Evolutionary conservation across 2,329 filamentous ascomycete genomes (phyloP).

Genomic region (Fusarium mangiferae): DNA sequence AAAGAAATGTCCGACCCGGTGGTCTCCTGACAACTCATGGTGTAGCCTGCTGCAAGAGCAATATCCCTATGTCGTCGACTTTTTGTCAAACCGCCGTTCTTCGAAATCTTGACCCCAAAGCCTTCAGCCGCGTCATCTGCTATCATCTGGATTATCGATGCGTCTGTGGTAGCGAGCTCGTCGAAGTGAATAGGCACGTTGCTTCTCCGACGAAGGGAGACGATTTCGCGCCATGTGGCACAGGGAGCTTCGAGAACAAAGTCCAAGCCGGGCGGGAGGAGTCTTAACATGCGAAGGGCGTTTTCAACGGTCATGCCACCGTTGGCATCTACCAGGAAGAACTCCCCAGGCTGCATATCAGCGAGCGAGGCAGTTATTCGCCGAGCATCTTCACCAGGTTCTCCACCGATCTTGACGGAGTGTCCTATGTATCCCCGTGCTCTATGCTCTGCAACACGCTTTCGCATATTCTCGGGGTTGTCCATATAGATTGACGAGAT

Average conservation of each 20-base stretch:
- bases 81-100: slow-evolving; percentile 31
- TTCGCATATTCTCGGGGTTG: slow-evolving; percentile 29
- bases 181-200: slow-evolving; percentile 30
- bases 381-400: slow-evolving; percentile 15
- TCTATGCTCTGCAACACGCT: slow-evolving; percentile 13
- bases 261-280: slow-evolving; percentile 29
- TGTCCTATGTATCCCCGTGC: slow-evolving; percentile 24
- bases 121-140: slow-evolving; percentile 32
- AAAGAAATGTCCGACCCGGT: slow-evolving; percentile 31
- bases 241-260: slow-evolving; percentile 37
- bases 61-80: slow-evolving; percentile 31
- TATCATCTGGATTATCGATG: slow-evolving; percentile 26
- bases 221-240: slow-evolving; percentile 24
- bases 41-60: slow-evolving; percentile 30
- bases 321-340: slow-evolving; percentile 35
- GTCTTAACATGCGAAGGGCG: slow-evolving; percentile 26
- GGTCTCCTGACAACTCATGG: slow-evolving; percentile 32
- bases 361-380: slow-evolving; percentile 28
- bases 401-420: slow-evolving; percentile 32
- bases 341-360: slow-evolving; percentile 26
- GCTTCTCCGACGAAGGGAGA: slow-evolving; percentile 21
- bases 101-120: slow-evolving; percentile 34
- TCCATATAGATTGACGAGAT: slow-evolving; percentile 35
- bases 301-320: slow-evolving; percentile 30
- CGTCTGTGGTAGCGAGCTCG: slow-evolving; percentile 26